Base-by-base conservation (phyloP, 305 asterid genomes). In the Plantago lanceolata region DNA sequence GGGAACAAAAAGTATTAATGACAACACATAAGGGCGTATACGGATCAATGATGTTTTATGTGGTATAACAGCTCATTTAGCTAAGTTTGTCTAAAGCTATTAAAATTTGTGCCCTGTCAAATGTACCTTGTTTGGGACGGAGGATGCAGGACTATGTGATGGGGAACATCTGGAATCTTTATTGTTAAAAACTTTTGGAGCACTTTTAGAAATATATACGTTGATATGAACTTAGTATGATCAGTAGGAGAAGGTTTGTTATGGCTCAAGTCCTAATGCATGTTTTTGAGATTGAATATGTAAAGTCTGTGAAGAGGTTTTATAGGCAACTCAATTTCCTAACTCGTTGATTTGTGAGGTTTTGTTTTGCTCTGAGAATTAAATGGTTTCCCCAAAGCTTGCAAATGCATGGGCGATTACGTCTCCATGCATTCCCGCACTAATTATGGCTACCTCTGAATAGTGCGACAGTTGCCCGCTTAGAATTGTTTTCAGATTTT, bases 401-500 rank as follows among this genome's bases (percentile, higher is more conserved):
- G 6, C 33, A 13, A 2, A 13, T 59, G 28, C 54, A 51, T 51
- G 24, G 44, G 60, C 61, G 69, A 48, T 6, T 61, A 15, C 55
- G 29, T 17, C 45, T 11, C 45, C 45, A 57, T 44, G 59, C 56
- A 17, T 59, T 70, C 66, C 17, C 24, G 54, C 76, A 40, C 47
- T 19, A 24, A 54, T 65, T 70, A 66, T 59, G 50, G 59, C 28
- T 33, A 54, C 69, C 71, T 61, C 45, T 49, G 19, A 31, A 16
- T 52, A 45, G 40, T 43, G 64, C 11, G 71, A 68, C 63, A 48
- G 20, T 53, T 48, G n/a, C 69, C 66, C 17, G 67, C 61, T 48
- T 62, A 65, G 59, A 33, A 58, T 59, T 55, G 71, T 62, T 62
- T 72, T 48, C 56, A 48, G 56, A 6, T 20, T 13, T 40, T n/a